Conservation (phyloP, 306 rosid species). For the Gynostemma pentaphyllum region DNA sequence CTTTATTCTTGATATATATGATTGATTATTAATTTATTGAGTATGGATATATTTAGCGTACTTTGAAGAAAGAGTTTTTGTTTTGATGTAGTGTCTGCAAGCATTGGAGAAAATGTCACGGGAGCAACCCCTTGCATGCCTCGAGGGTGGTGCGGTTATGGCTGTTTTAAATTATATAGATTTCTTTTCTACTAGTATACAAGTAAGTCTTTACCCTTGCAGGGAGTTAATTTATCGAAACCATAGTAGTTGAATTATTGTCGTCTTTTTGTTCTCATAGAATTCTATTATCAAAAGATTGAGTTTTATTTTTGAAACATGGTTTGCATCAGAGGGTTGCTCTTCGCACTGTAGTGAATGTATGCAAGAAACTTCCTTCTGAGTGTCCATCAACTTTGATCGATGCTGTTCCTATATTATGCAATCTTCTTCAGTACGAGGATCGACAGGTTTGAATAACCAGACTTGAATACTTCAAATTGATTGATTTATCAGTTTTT, state of each 20-base stretch:
- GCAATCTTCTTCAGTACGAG: slow-evolving; percentile 91
- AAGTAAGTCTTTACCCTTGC: slow-evolving; percentile 33
- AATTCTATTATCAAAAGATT: not conserved
- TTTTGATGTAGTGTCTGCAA: slow-evolving; percentile 67
- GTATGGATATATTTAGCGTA: not conserved
- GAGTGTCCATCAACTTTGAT: slow-evolving; percentile 62
- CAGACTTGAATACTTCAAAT: slow-evolving; percentile 3
- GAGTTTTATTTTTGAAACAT: not conserved
- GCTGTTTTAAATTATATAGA: slow-evolving; percentile 79
- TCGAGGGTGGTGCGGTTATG: slow-evolving; percentile 85
- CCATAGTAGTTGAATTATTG: not conserved
- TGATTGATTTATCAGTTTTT: not conserved
- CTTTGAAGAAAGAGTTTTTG: not conserved
- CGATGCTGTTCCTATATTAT: slow-evolving; percentile 91
- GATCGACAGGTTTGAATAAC: slow-evolving; percentile 63
- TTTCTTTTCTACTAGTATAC: slow-evolving; percentile 84
- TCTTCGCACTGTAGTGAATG: slow-evolving; percentile 83
- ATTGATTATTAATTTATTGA: not conserved
- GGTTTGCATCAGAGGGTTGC: slow-evolving; percentile 66
- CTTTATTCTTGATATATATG: slow-evolving; percentile 10
- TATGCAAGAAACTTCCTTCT: slow-evolving; percentile 90
- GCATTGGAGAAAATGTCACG: slow-evolving; percentile 96
- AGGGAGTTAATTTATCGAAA: slow-evolving; percentile 2
- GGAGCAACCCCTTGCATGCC: slow-evolving; percentile 92
- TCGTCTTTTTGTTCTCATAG: not conserved